phyloP scores from a whole-genome alignment of 2,329 filamentous ascomycete genomes.

The Fonsecaea pedrosoi region DNA sequence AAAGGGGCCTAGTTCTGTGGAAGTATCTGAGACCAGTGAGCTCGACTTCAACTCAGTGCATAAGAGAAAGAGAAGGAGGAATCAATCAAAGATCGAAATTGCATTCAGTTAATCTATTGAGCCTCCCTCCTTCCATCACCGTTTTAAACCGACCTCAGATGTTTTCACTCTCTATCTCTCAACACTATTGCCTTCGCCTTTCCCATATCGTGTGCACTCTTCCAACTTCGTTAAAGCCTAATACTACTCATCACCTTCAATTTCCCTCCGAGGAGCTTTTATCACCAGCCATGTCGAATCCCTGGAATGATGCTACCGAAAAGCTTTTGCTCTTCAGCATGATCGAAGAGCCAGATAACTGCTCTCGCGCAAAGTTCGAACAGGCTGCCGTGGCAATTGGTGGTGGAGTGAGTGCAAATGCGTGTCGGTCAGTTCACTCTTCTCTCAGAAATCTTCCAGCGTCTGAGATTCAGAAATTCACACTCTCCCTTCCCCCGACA shows the following conservation, averaged over 20 bases:
- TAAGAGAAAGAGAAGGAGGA: neutral
- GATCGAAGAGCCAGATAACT: slow-evolving; percentile 25
- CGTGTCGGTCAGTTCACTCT: slow-evolving; percentile 26
- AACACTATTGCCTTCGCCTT: neutral
- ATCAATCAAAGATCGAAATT: neutral
- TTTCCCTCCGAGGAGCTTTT: neutral
- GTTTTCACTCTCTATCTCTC: neutral
- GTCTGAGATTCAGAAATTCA: neutral
- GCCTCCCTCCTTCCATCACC: neutral
- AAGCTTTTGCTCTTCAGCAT: slow-evolving; percentile 29
- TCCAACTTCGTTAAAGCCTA: neutral
- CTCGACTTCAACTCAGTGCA: neutral
- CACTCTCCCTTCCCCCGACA: neutral
- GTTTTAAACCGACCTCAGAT: neutral
- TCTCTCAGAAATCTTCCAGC: neutral
- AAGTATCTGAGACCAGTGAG: neutral
- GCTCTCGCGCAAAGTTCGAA: slow-evolving; percentile 24
- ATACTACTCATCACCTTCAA: neutral
- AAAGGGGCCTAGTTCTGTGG: neutral
- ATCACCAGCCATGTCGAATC: slow-evolving; percentile 21
- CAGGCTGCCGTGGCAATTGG: slow-evolving; percentile 23
- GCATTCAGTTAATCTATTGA: neutral
- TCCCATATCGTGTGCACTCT: neutral
- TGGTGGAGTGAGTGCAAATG: slow-evolving; percentile 21
- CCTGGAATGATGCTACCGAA: slow-evolving; percentile 28